Evolutionary conservation across 2,329 filamentous ascomycete genomes (phyloP), one percentile per base, ranked within the genome.

Genomic region (Gliomastix tumulicola): DNA sequence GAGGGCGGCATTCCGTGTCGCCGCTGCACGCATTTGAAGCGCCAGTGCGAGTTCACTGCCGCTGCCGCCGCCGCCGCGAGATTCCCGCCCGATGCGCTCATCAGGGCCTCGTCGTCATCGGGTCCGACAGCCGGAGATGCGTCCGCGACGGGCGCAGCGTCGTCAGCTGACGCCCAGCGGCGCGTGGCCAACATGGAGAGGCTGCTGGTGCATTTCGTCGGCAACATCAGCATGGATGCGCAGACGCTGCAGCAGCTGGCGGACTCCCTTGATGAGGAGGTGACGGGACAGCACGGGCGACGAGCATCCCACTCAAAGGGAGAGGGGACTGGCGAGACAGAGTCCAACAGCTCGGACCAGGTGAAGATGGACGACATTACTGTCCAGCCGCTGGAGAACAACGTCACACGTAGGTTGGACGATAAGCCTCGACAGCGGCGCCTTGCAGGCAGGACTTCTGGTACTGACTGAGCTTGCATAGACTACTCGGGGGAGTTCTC

Each of bases 1-100:
- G 69, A 74, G 45, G 71, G 71, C 32, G 71, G 70, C 34, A 59
- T 71, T 15, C 71, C 71, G 3, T 75, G 71, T 47, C 65, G 68
- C 32, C 57, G 71, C 37, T 75, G 71, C 47, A 57, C 65, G 39
- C 68, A 67, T 40, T 65, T 73, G 44, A 64, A 63, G 40, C 63
- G 70, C 30, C 63, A 65, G 45, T 74, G 71, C 50, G 59, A 67
- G 40, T 73, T 73, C 44, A 28, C 28, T 5, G 28, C 21, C 8
- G 17, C 37, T 11, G 23, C 17, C 13, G 16, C 15, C 15, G 23
- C 16, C 10, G 12, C 19, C 9, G 16, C 31, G 13, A 18, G 35
- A 15, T n/a, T n/a, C n/a, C n/a, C n/a, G n/a, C n/a, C n/a, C n/a
- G n/a, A n/a, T n/a, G n/a, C n/a, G n/a, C n/a, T n/a, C n/a, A n/a